Conservation (phyloP, 345 rosid species). For the Populus alba region DNA sequence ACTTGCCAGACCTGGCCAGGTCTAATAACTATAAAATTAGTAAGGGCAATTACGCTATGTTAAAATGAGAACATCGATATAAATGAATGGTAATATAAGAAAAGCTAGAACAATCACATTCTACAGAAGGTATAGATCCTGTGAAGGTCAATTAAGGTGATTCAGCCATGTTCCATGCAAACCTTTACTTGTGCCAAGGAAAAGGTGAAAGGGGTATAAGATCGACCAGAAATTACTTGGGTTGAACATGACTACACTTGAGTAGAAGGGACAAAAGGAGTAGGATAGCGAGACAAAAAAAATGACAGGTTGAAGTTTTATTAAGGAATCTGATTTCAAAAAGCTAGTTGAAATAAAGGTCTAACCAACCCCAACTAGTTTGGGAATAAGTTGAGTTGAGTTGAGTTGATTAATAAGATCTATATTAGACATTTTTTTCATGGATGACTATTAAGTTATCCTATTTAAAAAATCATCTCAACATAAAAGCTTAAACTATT, state of each 20-base stretch:
- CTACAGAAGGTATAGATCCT: background rate
- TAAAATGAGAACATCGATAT: background rate
- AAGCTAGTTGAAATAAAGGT: no score
- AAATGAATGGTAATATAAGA: background rate
- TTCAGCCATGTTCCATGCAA: background rate
- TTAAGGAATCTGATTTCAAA: background rate
- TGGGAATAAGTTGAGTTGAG: background rate
- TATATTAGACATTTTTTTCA: background rate
- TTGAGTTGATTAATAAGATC: background rate
- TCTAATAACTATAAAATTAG: no score
- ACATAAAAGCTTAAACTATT: no score
- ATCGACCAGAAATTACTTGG: background rate
- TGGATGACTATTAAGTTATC: background rate
- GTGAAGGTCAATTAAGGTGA: background rate
- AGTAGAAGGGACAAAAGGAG: background rate
- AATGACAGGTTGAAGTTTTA: background rate
- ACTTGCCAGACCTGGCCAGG: no score
- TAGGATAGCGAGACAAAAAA: background rate
- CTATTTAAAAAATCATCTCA: background rate
- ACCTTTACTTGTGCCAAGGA: background rate
- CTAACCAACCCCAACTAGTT: background rate
- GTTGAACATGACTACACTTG: background rate
- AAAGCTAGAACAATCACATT: background rate
- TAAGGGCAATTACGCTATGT: background rate
- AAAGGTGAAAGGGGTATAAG: background rate